Evolutionary conservation across 2,329 filamentous ascomycete species (phyloP), one percentile per base, ranked within the genome.

Genomic region (Talaromyces sp.): DNA sequence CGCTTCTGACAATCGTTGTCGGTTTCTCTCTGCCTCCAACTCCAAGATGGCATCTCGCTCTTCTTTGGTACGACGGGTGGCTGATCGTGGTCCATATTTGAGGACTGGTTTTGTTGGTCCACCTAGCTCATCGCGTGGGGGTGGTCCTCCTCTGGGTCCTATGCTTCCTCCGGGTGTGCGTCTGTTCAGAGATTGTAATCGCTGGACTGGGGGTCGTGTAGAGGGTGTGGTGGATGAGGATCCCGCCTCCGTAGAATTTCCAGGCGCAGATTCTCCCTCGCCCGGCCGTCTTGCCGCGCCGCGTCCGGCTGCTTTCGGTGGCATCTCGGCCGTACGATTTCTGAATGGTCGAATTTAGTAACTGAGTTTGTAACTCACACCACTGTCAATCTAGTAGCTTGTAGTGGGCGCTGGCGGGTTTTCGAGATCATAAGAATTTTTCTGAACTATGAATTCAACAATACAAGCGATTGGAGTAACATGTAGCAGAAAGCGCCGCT

Each of bases 31-130:
- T 56, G 76, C 76, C 69, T 82, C 80, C 8, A 78, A 69, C 60
- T 73, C 75, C 70, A 80, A 77, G 1, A 78, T 74, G 10, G 75
- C 77, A 49, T 81, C 79, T 67, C 80, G 77, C 69, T 82, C 80
- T 65, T 79, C 78, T 69, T 82, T 80, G 67, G 77, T 80, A 57
- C 78, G 77, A 13, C 80, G 79, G 7, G 68, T 70, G 8, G 78
- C 75, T 2, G 75, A 74, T 58, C 77, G 78, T 4, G 80, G 80
- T 67, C 79, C 75, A 64, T 78, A 80, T 67, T 81, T 82, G 37
- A 82, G 69, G 2, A 72, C 73, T 7, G 78, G 77, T 63, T 78
- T 79, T 2, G 73, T 68, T 11, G 61, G 61, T 1, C 73, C 67
- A 54, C 77, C 74, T 11, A 73, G 72, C 67, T 70, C 70, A 67